Conservation (phyloP, 345 rosid species). For the Stellera chamaejasme region DNA sequence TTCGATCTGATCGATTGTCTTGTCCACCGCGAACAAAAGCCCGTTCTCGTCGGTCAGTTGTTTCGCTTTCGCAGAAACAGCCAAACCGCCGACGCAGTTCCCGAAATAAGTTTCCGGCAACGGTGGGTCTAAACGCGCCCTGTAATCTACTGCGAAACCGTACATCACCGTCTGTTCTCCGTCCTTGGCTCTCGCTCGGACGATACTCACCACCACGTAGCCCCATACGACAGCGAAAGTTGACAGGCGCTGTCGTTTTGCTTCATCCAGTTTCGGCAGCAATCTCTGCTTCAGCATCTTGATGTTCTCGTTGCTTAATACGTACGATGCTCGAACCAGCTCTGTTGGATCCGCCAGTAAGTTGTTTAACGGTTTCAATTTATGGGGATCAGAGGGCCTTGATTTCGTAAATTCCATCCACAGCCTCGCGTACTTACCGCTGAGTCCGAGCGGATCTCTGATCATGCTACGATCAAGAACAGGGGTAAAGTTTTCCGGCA, state of each 20-base stretch:
- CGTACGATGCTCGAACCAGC: slow-evolving; percentile 21
- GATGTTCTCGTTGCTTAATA: slow-evolving; percentile 18
- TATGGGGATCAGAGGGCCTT: background rate
- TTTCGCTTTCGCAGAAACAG: no score
- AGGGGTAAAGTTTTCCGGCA: slow-evolving; percentile 20
- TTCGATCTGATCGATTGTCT: background rate
- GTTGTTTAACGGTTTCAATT: slow-evolving; percentile 10
- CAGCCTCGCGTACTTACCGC: slow-evolving; percentile 11
- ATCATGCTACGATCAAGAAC: slow-evolving; percentile 16
- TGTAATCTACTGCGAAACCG: slow-evolving; percentile 24
- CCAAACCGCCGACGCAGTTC: slow-evolving; percentile 20
- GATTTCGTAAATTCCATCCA: slow-evolving; percentile 17
- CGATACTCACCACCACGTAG: slow-evolving; percentile 18
- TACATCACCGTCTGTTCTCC: background rate
- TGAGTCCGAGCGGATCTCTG: slow-evolving; percentile 19
- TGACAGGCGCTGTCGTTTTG: slow-evolving; percentile 13
- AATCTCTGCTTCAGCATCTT: slow-evolving; percentile 22
- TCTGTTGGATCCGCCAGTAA: background rate
- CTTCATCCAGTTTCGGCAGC: background rate
- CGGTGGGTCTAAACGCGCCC: slow-evolving; percentile 29
- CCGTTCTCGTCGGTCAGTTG: background rate
- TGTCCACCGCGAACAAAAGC: background rate
- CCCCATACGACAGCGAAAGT: slow-evolving; percentile 27
- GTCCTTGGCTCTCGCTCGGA: slow-evolving; percentile 20
- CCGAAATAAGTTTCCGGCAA: slow-evolving; percentile 31